A percentile compares a stretch with the other conserved stretches of the same genome.
phyloP scores from a whole-genome alignment of 2,329 filamentous ascomycete species.

The Bipolaris bicolor region DNA sequence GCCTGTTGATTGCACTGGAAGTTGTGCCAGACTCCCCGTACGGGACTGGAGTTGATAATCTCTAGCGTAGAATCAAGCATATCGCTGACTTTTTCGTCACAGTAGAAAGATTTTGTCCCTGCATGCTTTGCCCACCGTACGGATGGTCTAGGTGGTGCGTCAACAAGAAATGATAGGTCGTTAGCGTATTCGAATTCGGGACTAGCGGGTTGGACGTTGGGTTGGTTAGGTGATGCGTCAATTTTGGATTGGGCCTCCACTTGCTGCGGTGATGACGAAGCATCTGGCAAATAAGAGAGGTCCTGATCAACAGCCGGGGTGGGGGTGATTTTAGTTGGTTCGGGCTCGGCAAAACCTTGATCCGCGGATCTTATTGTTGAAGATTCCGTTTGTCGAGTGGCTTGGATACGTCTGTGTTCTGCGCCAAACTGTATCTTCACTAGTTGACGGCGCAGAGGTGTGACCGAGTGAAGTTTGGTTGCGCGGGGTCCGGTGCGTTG shows the following conservation, averaged over 20 bases:
- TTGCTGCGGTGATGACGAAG: slow-evolving; percentile 1
- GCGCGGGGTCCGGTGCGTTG: not conserved
- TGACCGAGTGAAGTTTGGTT: slow-evolving; percentile 1
- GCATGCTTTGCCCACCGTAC: slow-evolving; percentile 24
- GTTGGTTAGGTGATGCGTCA: not conserved
- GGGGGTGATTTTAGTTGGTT: slow-evolving; percentile 5
- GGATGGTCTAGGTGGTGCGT: slow-evolving; percentile 17
- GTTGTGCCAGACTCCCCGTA: slow-evolving; percentile 8
- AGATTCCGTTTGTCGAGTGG: not conserved
- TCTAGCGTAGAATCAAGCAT: slow-evolving; percentile 34
- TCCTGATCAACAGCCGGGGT: slow-evolving; percentile 15
- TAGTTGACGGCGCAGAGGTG: slow-evolving; percentile 20
- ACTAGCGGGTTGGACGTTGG: not conserved
- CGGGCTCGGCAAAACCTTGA: slow-evolving; percentile 14
- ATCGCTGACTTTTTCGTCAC: slow-evolving; percentile 29
- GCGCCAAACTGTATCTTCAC: slow-evolving; percentile 16
- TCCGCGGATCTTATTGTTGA: slow-evolving; percentile 10
- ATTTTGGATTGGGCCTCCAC: not conserved
- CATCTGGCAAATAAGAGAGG: slow-evolving; percentile 13
- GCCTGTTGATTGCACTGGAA: slow-evolving; percentile 14
- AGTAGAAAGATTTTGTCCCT: slow-evolving; percentile 24
- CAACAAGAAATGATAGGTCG: slow-evolving; percentile 25
- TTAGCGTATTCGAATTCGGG: slow-evolving; percentile 21
- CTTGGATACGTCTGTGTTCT: slow-evolving; percentile 11
- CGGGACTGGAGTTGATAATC: slow-evolving; percentile 21